These are phyloP conservation scores for Lasiodiplodia sp. DNA, from an alignment of 2,329 filamentous ascomycete species.

Conservation along the genomic window DNA sequence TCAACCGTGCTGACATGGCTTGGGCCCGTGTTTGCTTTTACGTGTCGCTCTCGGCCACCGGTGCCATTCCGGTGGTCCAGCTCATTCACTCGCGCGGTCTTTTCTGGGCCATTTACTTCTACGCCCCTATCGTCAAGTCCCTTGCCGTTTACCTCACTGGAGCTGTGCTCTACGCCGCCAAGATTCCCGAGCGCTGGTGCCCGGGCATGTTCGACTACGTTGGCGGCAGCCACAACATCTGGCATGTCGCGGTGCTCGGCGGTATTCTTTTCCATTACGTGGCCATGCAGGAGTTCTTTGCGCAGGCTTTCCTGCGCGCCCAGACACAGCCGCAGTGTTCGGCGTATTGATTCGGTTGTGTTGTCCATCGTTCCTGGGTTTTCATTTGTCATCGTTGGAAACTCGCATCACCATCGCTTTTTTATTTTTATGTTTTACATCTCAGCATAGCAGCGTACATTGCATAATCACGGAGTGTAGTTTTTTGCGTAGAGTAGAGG, in stretches of 20 bases:
- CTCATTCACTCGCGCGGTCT: slow-evolving; percentile 78
- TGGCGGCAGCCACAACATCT: slow-evolving; percentile 95
- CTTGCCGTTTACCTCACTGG: slow-evolving; percentile 85
- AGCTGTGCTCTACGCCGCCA: slow-evolving; percentile 86
- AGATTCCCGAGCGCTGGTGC: slow-evolving; percentile 90
- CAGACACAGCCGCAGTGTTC: slow-evolving; percentile 42
- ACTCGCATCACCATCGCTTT: background rate
- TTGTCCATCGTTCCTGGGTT: background rate
- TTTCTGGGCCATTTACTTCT: slow-evolving; percentile 87
- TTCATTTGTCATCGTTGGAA: slow-evolving; percentile 1
- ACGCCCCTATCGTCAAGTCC: slow-evolving; percentile 85
- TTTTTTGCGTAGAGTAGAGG: background rate
- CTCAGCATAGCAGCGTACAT: background rate
- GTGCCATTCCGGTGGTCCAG: slow-evolving; percentile 87
- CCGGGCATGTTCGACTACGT: slow-evolving; percentile 95
- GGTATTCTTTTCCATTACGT: slow-evolving; percentile 97
- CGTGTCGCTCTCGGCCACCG: slow-evolving; percentile 83
- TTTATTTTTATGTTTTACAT: background rate
- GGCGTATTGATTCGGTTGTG: background rate
- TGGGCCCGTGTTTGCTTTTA: slow-evolving; percentile 95
- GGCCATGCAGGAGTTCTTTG: slow-evolving; percentile 95
- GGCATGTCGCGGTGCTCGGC: slow-evolving; percentile 92
- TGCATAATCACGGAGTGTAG: background rate
- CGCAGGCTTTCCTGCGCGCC: slow-evolving; percentile 55
- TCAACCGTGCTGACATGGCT: slow-evolving; percentile 91